Percentiles rank a stretch among this genome's conserved stretches.
These are phyloP conservation scores for Paspalum notatum DNA, from an alignment of 176 grass and related monocot species.

Conservation along the genomic window DNA sequence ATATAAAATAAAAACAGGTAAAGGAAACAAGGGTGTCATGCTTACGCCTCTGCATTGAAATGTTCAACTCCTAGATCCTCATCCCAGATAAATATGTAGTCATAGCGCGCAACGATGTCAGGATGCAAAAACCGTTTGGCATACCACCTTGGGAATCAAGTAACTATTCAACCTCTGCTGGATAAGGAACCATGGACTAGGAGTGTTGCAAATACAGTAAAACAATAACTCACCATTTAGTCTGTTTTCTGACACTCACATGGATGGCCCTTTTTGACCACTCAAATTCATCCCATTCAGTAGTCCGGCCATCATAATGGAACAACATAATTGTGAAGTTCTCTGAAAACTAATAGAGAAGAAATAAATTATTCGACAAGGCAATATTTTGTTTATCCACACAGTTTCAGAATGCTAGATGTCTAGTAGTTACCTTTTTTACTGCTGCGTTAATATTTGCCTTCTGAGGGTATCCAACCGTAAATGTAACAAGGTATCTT, in stretches of 20 bases:
- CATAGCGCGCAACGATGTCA: constrained; percentile 81
- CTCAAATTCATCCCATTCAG: constrained; percentile 92
- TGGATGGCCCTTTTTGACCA: constrained; percentile 96
- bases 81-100: constrained; percentile 99
- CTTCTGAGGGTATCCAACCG: constrained; percentile 73
- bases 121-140: constrained; percentile 97
- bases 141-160: constrained; percentile 76
- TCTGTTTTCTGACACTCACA: constrained; percentile 83
- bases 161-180: neutral
- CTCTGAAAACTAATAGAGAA: constrained; percentile 73
- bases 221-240: constrained; percentile 72
- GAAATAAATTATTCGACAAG: neutral
- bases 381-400: neutral
- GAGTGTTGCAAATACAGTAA: neutral
- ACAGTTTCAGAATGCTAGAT: constrained; percentile 13
- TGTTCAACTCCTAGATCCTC: constrained; percentile 93
- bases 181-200: neutral
- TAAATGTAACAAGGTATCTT: constrained; percentile 84
- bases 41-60: constrained; percentile 98
- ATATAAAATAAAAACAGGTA: constrained; percentile 20
- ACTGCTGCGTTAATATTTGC: constrained; percentile 79
- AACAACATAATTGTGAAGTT: constrained; percentile 93
- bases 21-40: neutral
- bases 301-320: constrained; percentile 85
- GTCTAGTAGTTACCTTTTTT: constrained; percentile 64